Evolutionary conservation across 164 flowering plant species (phyloP).

Genomic region (Sextonia rubra): DNA sequence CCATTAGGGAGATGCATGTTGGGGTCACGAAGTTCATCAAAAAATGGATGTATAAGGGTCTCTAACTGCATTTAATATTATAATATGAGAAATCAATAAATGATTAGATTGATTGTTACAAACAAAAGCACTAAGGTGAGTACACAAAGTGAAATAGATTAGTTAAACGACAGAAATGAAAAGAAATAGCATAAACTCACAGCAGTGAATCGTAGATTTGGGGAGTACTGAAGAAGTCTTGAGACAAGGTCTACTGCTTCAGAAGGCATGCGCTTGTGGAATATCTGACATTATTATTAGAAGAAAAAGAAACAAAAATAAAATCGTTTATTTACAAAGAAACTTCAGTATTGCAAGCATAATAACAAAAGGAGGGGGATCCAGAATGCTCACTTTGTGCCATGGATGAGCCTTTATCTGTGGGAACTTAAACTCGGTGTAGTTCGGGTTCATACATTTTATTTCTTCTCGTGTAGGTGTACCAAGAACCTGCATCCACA

Average conservation of each 20-base stretch:
- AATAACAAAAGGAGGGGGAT: neutral
- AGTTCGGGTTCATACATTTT: constrained; percentile 78
- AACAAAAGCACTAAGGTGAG: neutral
- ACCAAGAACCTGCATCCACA: constrained; percentile 47
- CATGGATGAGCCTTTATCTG: constrained; percentile 75
- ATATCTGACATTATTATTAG: constrained; percentile 32
- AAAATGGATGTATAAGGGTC: constrained; percentile 31
- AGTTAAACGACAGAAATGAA: neutral
- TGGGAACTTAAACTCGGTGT: constrained; percentile 65
- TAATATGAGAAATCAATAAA: neutral
- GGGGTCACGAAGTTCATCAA: constrained; percentile 35
- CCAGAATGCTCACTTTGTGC: constrained; percentile 48
- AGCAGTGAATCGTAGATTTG: constrained; percentile 58
- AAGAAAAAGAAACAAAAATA: neutral
- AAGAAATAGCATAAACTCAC: constrained; percentile 31
- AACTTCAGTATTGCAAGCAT: neutral
- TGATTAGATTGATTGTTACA: no score
- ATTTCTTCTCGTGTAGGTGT: constrained; percentile 81
- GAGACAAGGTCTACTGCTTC: constrained; percentile 77
- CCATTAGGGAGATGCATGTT: constrained; percentile 36
- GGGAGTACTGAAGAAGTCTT: constrained; percentile 70
- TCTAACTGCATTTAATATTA: constrained; percentile 23
- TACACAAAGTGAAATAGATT: neutral
- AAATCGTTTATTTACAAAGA: neutral
- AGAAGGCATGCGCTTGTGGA: constrained; percentile 67